Evolutionary conservation across 108 stramenopile species (phyloP).

Genomic region (Stephanodiscus triporus): DNA sequence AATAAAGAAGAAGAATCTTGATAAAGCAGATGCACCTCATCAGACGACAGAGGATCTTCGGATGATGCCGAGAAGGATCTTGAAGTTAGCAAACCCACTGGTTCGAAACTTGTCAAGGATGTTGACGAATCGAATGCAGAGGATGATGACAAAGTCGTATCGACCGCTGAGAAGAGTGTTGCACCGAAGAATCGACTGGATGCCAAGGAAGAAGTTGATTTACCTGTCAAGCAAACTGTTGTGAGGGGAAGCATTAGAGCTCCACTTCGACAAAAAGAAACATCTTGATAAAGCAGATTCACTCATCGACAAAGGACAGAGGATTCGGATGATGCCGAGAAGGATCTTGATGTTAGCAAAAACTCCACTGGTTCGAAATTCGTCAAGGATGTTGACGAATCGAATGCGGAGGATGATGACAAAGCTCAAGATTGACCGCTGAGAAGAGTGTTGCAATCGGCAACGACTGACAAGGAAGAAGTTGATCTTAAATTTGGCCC

Average conservation of each 20-base stretch:
- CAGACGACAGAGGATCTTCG: no score
- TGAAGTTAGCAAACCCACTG: not conserved
- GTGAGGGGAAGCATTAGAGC: not conserved
- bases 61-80: not conserved
- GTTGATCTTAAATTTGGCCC: not conserved
- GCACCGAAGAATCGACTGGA: not conserved
- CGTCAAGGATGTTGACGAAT: not conserved
- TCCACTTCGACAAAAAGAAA: not conserved
- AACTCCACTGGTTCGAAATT: not conserved
- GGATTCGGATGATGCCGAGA: not conserved
- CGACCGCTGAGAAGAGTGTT: not conserved
- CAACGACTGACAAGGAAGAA: not conserved
- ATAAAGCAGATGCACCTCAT: no score
- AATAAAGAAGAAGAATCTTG: not conserved
- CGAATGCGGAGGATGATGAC: no score
- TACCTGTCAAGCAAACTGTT: no score
- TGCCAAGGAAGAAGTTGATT: not conserved
- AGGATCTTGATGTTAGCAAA: not conserved
- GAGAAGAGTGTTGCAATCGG: no score
- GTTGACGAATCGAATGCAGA: not conserved
- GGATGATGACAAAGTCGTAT: no score
- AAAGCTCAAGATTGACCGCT: no score
- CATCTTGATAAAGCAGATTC: not conserved
- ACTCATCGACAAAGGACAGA: not conserved
- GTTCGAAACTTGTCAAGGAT: not conserved